A percentile compares a stretch with the other conserved stretches of the same genome.
Evolutionary conservation across 2,329 filamentous ascomycete genomes (phyloP).

Genomic region (Falciphora oryzae): DNA sequence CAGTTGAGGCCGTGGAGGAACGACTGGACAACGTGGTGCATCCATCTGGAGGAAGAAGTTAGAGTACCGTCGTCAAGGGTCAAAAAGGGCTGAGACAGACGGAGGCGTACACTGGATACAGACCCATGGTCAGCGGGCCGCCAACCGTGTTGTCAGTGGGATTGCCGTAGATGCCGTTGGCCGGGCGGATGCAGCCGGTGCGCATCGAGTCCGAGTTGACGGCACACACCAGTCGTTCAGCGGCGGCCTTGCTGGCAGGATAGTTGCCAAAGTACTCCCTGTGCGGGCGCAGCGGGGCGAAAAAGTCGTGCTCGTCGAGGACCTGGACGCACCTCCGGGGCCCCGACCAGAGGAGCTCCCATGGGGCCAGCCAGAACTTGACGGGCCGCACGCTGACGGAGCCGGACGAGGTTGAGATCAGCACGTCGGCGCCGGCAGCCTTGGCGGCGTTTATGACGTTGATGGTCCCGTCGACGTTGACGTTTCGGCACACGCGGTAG

Average conservation of each 20-base stretch:
- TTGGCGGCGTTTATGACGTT: conserved; percentile 38
- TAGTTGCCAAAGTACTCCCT: conserved; percentile 39
- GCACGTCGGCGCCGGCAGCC: conserved; percentile 33
- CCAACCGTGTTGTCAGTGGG: conserved; percentile 41
- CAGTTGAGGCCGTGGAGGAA: conserved; percentile 37
- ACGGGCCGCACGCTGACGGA: conserved; percentile 35
- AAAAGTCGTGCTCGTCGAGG: conserved; percentile 35
- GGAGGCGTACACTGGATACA: conserved; percentile 32
- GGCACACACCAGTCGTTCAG: conserved; percentile 36
- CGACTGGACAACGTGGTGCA: conserved; percentile 31
- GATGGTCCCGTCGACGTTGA: conserved; percentile 41
- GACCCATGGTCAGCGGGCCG: conserved; percentile 30
- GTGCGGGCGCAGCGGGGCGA: conserved; percentile 29
- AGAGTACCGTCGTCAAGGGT: too few relatives aligned
- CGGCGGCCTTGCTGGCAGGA: conserved; percentile 38
- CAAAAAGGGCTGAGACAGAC: neutral
- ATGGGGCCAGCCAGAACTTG: conserved; percentile 31
- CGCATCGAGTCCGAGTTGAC: conserved; percentile 31
- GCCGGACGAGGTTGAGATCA: conserved; percentile 41
- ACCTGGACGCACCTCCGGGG: conserved; percentile 34
- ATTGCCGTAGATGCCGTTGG: conserved; percentile 47
- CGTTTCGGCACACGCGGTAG: conserved; percentile 31
- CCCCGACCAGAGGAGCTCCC: conserved; percentile 22
- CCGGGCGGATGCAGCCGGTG: conserved; percentile 46
- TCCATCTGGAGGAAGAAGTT: conserved; percentile 26